Conservation (phyloP, 2,329 filamentous ascomycete genomes). For the Colletotrichum sp. region DNA sequence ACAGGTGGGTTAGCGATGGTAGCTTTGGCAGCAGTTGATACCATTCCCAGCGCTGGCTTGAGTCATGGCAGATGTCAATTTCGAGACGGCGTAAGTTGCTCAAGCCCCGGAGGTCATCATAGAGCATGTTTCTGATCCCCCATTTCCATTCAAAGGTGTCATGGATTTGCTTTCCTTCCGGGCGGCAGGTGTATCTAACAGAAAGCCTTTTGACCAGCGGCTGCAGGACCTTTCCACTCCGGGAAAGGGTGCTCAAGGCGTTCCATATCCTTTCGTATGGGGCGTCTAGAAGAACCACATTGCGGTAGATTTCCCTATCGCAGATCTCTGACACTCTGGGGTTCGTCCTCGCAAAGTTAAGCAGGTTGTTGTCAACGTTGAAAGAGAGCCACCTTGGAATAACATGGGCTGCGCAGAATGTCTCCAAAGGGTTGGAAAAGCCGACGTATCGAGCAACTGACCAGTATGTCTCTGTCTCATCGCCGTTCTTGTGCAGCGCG, state of each 20-base stretch:
- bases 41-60: neutral
- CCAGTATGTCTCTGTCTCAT: neutral
- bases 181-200: neutral
- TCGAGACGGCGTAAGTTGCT: neutral
- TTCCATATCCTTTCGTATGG: neutral
- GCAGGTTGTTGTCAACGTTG: neutral
- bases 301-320: neutral
- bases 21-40: neutral
- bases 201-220: neutral
- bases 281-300: neutral
- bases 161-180: neutral
- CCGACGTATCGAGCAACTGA: neutral
- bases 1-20: neutral
- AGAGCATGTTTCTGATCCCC: neutral
- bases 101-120: neutral
- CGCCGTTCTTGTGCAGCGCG: neutral
- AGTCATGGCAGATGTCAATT: neutral
- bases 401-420: neutral
- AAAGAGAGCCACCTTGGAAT: neutral
- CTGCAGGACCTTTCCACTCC: neutral
- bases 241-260: neutral
- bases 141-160: neutral
- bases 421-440: neutral
- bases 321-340: neutral
- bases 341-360: neutral